These are phyloP conservation scores for Funneliformis geosporum DNA, from an alignment of 192 early-diverging fungal genomes.

Conservation along the genomic window DNA sequence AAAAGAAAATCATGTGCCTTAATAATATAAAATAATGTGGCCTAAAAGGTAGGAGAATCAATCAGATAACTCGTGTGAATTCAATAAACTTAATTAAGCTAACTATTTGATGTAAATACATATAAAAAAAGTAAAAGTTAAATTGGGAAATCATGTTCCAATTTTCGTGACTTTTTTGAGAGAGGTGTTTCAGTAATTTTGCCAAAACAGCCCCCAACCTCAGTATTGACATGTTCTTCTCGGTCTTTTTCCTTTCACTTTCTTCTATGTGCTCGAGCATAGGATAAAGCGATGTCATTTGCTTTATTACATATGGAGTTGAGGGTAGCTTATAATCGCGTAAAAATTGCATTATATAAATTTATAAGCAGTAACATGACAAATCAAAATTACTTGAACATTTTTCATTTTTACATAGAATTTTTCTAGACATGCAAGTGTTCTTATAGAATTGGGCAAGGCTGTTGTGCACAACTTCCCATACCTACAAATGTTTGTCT, in stretches of 20 bases:
- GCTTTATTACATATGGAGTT: constrained; percentile 22
- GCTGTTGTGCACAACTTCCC: constrained; percentile 16
- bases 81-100: too few relatives aligned
- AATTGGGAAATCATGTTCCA: neutral
- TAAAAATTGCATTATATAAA: constrained; percentile 15
- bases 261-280: constrained; percentile 30
- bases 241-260: constrained; percentile 8
- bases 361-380: constrained; percentile 13
- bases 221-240: constrained; percentile 3
- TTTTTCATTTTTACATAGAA: constrained; percentile 25
- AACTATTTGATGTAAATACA: too few relatives aligned
- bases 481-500: constrained; percentile 30
- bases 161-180: constrained; percentile 1
- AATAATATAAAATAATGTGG: too few relatives aligned
- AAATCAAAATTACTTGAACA: constrained; percentile 4
- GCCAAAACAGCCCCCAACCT: constrained; percentile 22
- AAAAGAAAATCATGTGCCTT: too few relatives aligned
- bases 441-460: constrained; percentile 28
- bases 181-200: constrained; percentile 17
- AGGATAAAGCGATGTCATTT: constrained; percentile 17
- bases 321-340: constrained; percentile 14
- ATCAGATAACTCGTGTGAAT: too few relatives aligned
- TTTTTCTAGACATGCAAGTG: constrained; percentile 16
- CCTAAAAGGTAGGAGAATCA: too few relatives aligned
- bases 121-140: too few relatives aligned